Conservation (phyloP, 805 yeast genomes). For the Tanozyma kutaoensis region DNA sequence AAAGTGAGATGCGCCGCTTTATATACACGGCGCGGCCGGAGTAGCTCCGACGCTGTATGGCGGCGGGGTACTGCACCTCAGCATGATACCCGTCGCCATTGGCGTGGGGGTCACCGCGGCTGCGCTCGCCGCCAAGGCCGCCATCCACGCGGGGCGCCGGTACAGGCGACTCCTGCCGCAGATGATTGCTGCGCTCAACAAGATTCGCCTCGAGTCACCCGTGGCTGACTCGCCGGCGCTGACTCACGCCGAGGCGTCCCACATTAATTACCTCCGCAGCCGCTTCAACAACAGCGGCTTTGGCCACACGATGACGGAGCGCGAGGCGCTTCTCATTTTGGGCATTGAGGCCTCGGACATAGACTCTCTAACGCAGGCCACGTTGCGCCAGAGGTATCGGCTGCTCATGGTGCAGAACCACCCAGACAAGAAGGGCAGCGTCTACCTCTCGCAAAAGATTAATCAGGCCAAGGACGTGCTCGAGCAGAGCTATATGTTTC, state of each 20-base stretch:
- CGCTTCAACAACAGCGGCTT: slow-evolving; percentile 16
- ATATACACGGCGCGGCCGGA: too few species aligned
- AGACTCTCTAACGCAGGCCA: slow-evolving; percentile 9
- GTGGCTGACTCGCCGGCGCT: too few species aligned
- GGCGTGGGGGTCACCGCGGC: slow-evolving; percentile 8
- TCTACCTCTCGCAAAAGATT: slow-evolving; percentile 25
- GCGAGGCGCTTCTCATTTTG: slow-evolving; percentile 25
- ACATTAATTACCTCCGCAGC: slow-evolving; percentile 6
- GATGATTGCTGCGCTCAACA: slow-evolving; percentile 9
- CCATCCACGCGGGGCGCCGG: slow-evolving; percentile 3
- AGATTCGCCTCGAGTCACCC: slow-evolving; percentile 6
- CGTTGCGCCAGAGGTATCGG: slow-evolving; percentile 21
- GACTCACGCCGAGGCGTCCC: slow-evolving; percentile 3
- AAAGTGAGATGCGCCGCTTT: too few species aligned
- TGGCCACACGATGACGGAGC: slow-evolving; percentile 25
- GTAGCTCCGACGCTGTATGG: too few species aligned
- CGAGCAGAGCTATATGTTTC: slow-evolving; percentile 24
- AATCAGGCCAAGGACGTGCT: slow-evolving; percentile 29
- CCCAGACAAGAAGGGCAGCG: slow-evolving; percentile 28
- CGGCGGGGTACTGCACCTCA: too few species aligned
- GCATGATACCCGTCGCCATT: slow-evolving; percentile 8
- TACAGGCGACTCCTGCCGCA: slow-evolving; percentile 7
- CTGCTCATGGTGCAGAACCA: slow-evolving; percentile 27
- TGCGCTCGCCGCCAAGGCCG: slow-evolving; percentile 6
- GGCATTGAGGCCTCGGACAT: slow-evolving; percentile 30